Conservation (phyloP, 305 asterid species). For the Lippia alba region DNA sequence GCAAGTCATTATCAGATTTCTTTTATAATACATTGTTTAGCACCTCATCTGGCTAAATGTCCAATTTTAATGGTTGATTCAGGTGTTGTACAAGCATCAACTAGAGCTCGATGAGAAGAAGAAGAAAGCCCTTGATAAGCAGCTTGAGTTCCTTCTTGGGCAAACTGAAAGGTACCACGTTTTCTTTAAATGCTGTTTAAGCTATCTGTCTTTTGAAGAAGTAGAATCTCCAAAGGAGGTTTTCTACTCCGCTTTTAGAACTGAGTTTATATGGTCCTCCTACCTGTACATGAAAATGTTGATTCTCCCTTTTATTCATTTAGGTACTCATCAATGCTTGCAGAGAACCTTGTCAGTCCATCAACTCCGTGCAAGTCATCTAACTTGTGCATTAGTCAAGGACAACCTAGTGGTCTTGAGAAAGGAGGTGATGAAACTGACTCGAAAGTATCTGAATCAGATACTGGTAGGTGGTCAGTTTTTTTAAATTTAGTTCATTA, state of each 20-base stretch:
- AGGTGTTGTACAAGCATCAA: conserved; percentile 98
- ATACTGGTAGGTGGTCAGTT: conserved; percentile 52
- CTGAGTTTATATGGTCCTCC: conserved; percentile 6
- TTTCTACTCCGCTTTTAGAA: conserved; percentile 22
- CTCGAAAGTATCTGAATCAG: conserved; percentile 46
- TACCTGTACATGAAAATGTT: conserved; percentile 25
- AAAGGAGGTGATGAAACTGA: conserved; percentile 49
- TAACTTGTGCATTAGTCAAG: conserved; percentile 47
- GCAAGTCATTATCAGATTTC: conserved; percentile 50
- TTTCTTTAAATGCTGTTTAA: conserved; percentile 20
- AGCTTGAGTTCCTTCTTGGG: conserved; percentile 98
- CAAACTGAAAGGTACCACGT: conserved; percentile 90
- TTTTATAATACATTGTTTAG: conserved; percentile 19
- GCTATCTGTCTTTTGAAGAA: conserved; percentile 17
- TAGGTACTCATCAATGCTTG: conserved; percentile 99
- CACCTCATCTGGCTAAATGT: conserved; percentile 32
- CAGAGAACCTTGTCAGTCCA: conserved; percentile 89
- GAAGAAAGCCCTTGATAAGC: conserved; percentile 95
- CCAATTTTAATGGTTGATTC: conserved; percentile 38
- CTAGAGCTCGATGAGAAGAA: conserved; percentile 89
- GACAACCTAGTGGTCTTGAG: conserved; percentile 45
- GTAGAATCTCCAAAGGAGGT: background rate
- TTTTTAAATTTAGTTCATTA: conserved; percentile 29
- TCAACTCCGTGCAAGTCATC: conserved; percentile 54
- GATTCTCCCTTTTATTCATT: conserved; percentile 27